These are phyloP conservation scores for Aureobasidium pullulans DNA, from an alignment of 2,329 filamentous ascomycete genomes.

Conservation along the genomic window DNA sequence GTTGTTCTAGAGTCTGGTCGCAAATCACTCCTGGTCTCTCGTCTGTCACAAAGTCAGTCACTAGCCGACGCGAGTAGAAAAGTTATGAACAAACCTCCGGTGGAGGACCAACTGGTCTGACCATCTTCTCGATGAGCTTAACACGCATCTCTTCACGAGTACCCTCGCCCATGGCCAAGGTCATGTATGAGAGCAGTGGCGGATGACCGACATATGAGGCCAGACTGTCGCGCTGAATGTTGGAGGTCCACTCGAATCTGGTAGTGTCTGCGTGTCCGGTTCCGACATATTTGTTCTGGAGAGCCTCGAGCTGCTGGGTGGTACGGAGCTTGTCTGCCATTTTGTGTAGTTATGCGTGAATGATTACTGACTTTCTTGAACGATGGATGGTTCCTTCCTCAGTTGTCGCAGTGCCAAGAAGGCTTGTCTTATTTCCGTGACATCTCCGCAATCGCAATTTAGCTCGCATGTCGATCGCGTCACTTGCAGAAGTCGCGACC, in stretches of 20 bases:
- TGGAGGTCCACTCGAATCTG: constrained; percentile 94
- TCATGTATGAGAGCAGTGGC: constrained; percentile 79
- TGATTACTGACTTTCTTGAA: not conserved
- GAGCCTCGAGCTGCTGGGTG: constrained; percentile 92
- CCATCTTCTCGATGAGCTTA: constrained; percentile 69
- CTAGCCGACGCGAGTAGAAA: not conserved
- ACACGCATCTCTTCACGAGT: constrained; percentile 67
- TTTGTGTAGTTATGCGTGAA: not conserved
- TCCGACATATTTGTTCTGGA: constrained; percentile 92
- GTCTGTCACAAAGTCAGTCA: not conserved
- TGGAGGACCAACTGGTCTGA: constrained; percentile 58
- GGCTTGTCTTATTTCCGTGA: not conserved
- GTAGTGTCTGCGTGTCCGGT: constrained; percentile 96
- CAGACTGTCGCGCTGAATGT: constrained; percentile 90
- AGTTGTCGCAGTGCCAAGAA: not conserved
- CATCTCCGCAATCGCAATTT: not conserved
- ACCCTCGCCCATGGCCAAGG: constrained; percentile 79
- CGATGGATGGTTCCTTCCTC: not conserved
- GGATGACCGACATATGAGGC: constrained; percentile 85
- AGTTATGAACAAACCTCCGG: constrained; percentile 45
- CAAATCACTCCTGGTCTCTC: constrained; percentile 6
- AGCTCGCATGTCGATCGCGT: not conserved
- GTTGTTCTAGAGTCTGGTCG: not conserved
- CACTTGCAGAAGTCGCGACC: constrained; percentile 4
- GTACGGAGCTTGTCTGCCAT: constrained; percentile 94